Evolutionary conservation across 2,329 filamentous ascomycete species (phyloP).

Genomic region (Sclerotinia glacialis): DNA sequence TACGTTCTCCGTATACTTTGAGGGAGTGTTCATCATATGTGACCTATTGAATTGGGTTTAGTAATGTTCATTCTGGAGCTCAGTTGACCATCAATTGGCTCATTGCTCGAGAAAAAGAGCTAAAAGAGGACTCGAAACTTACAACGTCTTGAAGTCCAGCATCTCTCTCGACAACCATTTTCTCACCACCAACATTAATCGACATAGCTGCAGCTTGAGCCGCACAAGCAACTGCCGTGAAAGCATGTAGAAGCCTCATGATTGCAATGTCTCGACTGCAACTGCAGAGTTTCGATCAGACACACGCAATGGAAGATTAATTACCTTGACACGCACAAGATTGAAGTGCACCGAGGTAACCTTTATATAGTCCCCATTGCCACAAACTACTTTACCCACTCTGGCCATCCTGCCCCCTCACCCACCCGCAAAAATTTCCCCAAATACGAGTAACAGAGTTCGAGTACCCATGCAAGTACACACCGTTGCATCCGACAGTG

Average conservation of each 20-base stretch:
- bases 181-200: conserved; percentile 46
- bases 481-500: neutral
- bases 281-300: neutral
- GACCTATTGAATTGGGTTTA: conserved; percentile 39
- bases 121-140: conserved; percentile 31
- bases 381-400: neutral
- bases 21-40: conserved; percentile 65
- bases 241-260: conserved; percentile 43
- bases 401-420: neutral
- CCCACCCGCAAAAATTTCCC: neutral
- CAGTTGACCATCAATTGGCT: neutral
- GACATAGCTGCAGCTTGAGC: conserved; percentile 47
- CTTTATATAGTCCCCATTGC: conserved; percentile 11
- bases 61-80: neutral
- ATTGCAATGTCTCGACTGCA: conserved; percentile 15
- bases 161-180: conserved; percentile 50
- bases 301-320: neutral
- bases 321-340: neutral
- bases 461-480: neutral
- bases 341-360: neutral
- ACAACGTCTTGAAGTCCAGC: conserved; percentile 56
- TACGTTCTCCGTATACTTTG: conserved; percentile 58
- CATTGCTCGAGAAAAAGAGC: neutral
- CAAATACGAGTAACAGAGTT: neutral
- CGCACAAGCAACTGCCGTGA: conserved; percentile 42